Conservation (phyloP, 306 rosid genomes). For the Delonix regia region DNA sequence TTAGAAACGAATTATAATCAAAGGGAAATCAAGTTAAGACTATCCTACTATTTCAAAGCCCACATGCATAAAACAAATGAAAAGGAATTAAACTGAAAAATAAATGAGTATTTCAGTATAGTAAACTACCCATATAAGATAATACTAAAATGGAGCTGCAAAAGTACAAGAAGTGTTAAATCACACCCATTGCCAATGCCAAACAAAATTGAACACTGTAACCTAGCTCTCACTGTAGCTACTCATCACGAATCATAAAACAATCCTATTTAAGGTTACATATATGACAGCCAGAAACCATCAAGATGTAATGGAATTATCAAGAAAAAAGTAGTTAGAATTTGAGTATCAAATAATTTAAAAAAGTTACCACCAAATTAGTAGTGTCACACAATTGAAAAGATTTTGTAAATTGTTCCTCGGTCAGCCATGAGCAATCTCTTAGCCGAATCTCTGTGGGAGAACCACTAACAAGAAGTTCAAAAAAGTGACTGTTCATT, state of each 20-base stretch:
- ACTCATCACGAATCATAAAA: neutral
- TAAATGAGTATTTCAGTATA: neutral
- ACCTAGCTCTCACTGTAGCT: neutral
- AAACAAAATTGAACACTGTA: neutral
- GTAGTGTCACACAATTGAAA: slow-evolving; percentile 54
- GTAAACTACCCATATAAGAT: no score
- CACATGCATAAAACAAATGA: neutral
- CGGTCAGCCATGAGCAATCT: slow-evolving; percentile 90
- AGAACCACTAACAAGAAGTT: slow-evolving; percentile 62
- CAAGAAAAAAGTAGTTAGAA: neutral
- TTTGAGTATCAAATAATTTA: slow-evolving; percentile 7
- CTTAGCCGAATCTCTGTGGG: slow-evolving; percentile 70
- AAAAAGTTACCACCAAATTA: slow-evolving; percentile 54
- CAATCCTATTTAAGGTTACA: neutral
- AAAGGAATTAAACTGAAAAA: neutral
- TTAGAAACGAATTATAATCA: neutral
- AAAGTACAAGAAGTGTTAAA: neutral
- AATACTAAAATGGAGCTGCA: neutral
- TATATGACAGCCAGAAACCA: neutral
- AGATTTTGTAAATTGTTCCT: slow-evolving; percentile 56
- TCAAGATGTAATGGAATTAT: neutral
- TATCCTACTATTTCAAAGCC: neutral
- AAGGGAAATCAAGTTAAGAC: neutral
- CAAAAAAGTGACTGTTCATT: slow-evolving; percentile 50
- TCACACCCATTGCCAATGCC: neutral